Evolutionary conservation across 306 rosid genomes (phyloP).

Genomic region (Cucumis hystrix): DNA sequence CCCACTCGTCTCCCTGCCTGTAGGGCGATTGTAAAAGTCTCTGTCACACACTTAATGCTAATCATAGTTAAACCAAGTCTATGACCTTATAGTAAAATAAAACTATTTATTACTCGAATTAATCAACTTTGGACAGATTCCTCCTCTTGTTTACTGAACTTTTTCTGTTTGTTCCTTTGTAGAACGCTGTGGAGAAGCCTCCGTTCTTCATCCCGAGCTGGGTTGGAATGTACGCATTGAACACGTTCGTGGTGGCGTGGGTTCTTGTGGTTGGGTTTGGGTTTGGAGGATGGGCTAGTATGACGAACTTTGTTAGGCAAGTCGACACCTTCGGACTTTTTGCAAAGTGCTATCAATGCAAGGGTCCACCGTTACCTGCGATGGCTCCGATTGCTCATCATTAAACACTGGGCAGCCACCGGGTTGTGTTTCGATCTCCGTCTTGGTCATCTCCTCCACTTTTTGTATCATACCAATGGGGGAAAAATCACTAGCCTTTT

Average conservation of each 20-base stretch:
- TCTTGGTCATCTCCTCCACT: neutral
- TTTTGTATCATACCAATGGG: slow-evolving; percentile 43
- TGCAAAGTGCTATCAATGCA: slow-evolving; percentile 97
- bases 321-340: slow-evolving; percentile 83
- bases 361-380: slow-evolving; percentile 24
- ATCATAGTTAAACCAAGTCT: neutral
- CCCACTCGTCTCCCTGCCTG: neutral
- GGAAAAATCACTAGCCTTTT: neutral
- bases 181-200: slow-evolving; percentile 96
- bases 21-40: neutral
- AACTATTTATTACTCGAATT: neutral
- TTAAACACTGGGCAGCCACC: neutral
- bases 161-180: neutral
- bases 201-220: slow-evolving; percentile 80
- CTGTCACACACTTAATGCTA: neutral
- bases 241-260: slow-evolving; percentile 68
- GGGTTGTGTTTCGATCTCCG: neutral
- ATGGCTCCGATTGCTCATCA: slow-evolving; percentile 27
- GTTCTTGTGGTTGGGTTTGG: slow-evolving; percentile 79
- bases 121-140: neutral
- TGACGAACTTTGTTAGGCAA: slow-evolving; percentile 70
- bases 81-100: neutral
- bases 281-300: slow-evolving; percentile 98
- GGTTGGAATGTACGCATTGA: slow-evolving; percentile 62
- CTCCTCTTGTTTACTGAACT: neutral